Evolutionary conservation across 768 basidiomycete species (phyloP).

Genomic region (Neoboletus subvelutipes): DNA sequence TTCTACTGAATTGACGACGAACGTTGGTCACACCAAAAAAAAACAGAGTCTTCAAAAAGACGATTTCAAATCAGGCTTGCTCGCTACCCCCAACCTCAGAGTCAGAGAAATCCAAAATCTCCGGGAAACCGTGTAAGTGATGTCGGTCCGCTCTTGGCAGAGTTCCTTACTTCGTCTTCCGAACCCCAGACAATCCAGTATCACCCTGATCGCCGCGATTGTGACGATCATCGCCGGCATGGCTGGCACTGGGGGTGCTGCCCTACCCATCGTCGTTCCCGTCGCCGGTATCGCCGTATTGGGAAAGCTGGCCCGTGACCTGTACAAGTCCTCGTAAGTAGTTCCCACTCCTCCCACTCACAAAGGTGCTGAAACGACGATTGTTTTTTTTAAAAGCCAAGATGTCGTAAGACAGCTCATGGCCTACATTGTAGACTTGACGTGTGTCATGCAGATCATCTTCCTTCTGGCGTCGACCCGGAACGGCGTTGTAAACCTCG

Average conservation of each 20-base stretch:
- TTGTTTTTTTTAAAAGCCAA: neutral
- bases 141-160: neutral
- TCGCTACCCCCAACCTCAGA: neutral
- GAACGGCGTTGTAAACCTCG: neutral
- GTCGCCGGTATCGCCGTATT: neutral
- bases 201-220: neutral
- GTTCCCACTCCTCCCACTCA: neutral
- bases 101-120: neutral
- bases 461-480: neutral
- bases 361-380: too few relatives aligned
- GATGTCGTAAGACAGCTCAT: neutral
- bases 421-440: constrained; percentile 1
- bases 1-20: neutral
- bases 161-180: neutral
- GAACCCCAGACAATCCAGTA: neutral
- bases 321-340: constrained; percentile 5
- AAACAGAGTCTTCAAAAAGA: neutral
- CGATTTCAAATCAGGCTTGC: neutral
- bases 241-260: neutral
- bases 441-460: constrained; percentile 1
- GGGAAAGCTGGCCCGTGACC: neutral
- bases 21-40: neutral
- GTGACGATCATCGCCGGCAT: constrained; percentile 5
- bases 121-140: neutral
- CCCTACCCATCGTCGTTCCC: constrained; percentile 5